Percentiles rank a stretch among this genome's conserved stretches.
Conservation (phyloP, 2,329 filamentous ascomycete genomes). For the Trichoderma sp. region DNA sequence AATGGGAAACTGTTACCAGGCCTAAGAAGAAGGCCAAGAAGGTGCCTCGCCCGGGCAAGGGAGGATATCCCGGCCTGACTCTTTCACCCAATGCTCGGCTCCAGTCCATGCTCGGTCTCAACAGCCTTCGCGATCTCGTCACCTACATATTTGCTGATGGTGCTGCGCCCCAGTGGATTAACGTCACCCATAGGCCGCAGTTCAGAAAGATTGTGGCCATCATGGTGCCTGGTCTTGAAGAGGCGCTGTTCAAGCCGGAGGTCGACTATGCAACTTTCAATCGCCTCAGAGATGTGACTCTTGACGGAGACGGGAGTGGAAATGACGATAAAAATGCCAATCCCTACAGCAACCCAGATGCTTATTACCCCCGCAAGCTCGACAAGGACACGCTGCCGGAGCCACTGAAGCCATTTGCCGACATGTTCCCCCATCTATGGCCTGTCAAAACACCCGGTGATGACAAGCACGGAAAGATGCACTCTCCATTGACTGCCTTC, state of each 20-base stretch:
- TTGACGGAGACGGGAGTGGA: constrained; percentile 29
- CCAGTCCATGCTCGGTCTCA: constrained; percentile 59
- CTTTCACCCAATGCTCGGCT: constrained; percentile 58
- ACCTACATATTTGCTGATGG: constrained; percentile 67
- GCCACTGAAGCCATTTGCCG: constrained; percentile 63
- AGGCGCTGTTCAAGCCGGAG: constrained; percentile 75
- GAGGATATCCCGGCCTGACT: constrained; percentile 58
- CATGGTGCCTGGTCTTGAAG: constrained; percentile 89
- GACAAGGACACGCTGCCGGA: constrained; percentile 49
- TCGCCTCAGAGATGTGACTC: constrained; percentile 24
- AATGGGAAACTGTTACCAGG: constrained; percentile 56
- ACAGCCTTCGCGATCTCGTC: constrained; percentile 60
- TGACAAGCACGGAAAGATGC: constrained; percentile 72
- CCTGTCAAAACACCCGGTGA: constrained; percentile 85
- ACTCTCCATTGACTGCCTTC: constrained; percentile 84
- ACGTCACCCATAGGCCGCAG: constrained; percentile 58
- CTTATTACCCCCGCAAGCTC: constrained; percentile 57
- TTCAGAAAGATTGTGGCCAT: constrained; percentile 80
- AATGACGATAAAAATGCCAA: constrained; percentile 32
- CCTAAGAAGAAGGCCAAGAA: constrained; percentile 60
- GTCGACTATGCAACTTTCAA: constrained; percentile 50
- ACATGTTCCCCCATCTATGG: constrained; percentile 87
- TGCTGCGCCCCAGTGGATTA: constrained; percentile 61
- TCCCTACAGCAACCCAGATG: constrained; percentile 49
- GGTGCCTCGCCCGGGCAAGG: constrained; percentile 51